Evolutionary conservation across 2,329 filamentous ascomycete species (phyloP), one percentile per base, ranked within the genome.

Genomic region (Colletotrichum orchidophilum): DNA sequence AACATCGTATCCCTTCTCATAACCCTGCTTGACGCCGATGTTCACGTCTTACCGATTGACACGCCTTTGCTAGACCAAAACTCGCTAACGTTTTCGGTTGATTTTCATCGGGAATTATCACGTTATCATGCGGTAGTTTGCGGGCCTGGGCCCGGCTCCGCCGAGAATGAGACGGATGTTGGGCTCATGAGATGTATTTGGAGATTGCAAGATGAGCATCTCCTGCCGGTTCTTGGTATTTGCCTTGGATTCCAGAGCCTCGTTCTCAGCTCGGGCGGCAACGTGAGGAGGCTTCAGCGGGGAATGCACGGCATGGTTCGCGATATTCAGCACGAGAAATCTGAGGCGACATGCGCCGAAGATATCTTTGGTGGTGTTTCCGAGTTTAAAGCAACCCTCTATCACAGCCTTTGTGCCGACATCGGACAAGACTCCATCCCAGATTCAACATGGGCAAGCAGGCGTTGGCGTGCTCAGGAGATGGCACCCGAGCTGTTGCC

Each of bases 201-300:
- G 94, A 81, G 82, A 6, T 83, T 96, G 18, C 81, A 85, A 2
- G 85, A 88, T 2, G 82, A 86, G 4, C 80, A 91, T 18, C 73
- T 91, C 12, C 75, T 97, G 1, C 96, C 96, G 0, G 91, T 97
- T 0, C 84, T 99, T 39, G 96, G 95, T 0, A 94, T 98, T 53
- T 97, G 95, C 75, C 87, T 97, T 0, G 95, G 95, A 0, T 97
- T 97, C 74, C 95, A 98, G 81, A 95, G 93, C 75, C 83, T 97
- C 54, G 91, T 92, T 58, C 84, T 90, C 57, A 87, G 88, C 11
- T 91, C 92, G 75, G 93, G 93, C 1, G 91, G 91, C 1, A 80
- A 82, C 8, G 89, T 97, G 21, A 84, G 89, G 63, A 87, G 90
- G 73, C 82, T 97, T 68, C 82, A 84, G n/a, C 87, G 92, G 67